Percentiles rank a stretch among this genome's conserved stretches.
Evolutionary conservation across 2,329 filamentous ascomycete species (phyloP).

Genomic region (Alternaria burnsii): DNA sequence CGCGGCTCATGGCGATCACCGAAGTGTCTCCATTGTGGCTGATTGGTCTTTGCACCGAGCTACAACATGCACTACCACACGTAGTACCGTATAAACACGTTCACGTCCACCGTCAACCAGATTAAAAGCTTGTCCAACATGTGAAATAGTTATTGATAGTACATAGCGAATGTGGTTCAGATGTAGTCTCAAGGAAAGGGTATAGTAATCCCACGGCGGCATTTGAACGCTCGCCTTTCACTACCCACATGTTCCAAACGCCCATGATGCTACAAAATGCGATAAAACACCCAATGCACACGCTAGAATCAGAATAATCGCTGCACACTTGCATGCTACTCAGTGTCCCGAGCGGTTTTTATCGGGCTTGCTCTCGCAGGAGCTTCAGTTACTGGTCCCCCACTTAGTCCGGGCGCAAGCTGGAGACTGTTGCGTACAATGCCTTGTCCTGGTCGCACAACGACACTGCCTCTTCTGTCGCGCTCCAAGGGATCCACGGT

Average conservation of each 20-base stretch:
- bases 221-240: not conserved
- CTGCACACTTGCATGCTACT: slow-evolving; percentile 33
- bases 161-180: slow-evolving; percentile 15
- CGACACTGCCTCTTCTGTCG: slow-evolving; percentile 26
- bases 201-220: slow-evolving; percentile 4
- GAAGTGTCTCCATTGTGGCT: not conserved
- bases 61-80: slow-evolving; percentile 8
- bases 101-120: not conserved
- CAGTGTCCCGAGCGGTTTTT: slow-evolving; percentile 57
- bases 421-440: slow-evolving; percentile 51
- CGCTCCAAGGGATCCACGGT: slow-evolving; percentile 41
- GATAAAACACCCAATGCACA: slow-evolving; percentile 8
- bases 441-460: slow-evolving; percentile 31
- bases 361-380: slow-evolving; percentile 50
- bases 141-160: slow-evolving; percentile 6
- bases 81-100: not conserved
- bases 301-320: slow-evolving; percentile 4
- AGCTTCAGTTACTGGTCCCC: slow-evolving; percentile 30
- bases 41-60: slow-evolving; percentile 4
- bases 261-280: slow-evolving; percentile 24
- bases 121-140: not conserved
- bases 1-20: slow-evolving; percentile 10
- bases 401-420: slow-evolving; percentile 40
- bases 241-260: slow-evolving; percentile 7
- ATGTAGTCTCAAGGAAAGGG: slow-evolving; percentile 3